Evolutionary conservation across 2,329 filamentous ascomycete genomes (phyloP).

Genomic region (Sarocladium brachiariae): DNA sequence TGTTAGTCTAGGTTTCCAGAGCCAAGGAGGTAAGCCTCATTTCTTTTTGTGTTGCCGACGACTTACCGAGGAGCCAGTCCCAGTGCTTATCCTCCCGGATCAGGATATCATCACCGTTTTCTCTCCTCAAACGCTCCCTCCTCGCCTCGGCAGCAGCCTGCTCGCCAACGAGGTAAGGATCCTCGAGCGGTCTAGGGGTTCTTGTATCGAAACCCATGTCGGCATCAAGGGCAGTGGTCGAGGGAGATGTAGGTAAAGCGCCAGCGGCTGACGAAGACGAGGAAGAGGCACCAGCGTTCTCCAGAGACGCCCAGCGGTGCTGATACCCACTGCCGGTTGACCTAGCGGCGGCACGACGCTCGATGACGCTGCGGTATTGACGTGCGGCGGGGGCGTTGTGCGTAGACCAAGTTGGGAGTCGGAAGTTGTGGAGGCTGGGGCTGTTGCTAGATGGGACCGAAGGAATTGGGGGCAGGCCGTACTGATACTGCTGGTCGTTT

Average conservation of each 20-base stretch:
- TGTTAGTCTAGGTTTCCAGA: slow-evolving; percentile 11
- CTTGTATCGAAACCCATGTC: not conserved
- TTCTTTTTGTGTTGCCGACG: not conserved
- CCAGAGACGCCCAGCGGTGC: slow-evolving; percentile 1
- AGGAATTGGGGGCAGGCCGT: slow-evolving; percentile 46
- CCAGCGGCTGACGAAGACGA: not conserved
- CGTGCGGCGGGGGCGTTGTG: slow-evolving; percentile 46
- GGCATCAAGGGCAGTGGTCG: not conserved
- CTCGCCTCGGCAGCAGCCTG: slow-evolving; percentile 52
- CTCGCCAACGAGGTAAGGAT: slow-evolving; percentile 62
- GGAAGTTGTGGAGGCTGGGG: slow-evolving; percentile 45
- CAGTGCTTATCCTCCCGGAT: slow-evolving; percentile 51
- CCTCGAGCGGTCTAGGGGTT: slow-evolving; percentile 40
- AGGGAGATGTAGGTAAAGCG: not conserved
- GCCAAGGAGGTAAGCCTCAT: slow-evolving; percentile 1
- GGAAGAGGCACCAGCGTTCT: slow-evolving; percentile 23
- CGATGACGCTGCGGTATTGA: slow-evolving; percentile 58
- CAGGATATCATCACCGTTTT: slow-evolving; percentile 48
- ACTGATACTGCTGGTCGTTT: slow-evolving; percentile 16
- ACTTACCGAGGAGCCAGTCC: slow-evolving; percentile 54
- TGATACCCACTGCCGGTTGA: not conserved
- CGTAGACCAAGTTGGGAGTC: slow-evolving; percentile 52
- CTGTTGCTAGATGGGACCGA: slow-evolving; percentile 28
- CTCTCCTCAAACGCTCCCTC: slow-evolving; percentile 48
- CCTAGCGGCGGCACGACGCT: slow-evolving; percentile 44